Evolutionary conservation across 495 filamentous ascomycete species (phyloP).

Genomic region (Hypoxylon intermedium): DNA sequence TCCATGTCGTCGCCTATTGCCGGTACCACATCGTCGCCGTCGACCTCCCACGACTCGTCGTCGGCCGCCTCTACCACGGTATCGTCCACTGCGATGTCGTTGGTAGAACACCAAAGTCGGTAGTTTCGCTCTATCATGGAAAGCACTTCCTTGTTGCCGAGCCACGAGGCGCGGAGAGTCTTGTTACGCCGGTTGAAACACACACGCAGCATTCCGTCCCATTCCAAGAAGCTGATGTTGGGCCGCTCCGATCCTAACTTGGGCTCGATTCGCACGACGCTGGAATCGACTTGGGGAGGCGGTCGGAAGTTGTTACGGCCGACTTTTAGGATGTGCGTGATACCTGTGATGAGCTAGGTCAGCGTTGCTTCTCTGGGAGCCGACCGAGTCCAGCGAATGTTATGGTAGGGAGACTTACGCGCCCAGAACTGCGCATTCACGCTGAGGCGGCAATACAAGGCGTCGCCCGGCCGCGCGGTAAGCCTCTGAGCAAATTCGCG

Average conservation of each 20-base stretch:
- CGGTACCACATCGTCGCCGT: slow-evolving; percentile 52
- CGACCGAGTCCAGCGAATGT: background rate
- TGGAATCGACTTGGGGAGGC: slow-evolving; percentile 87
- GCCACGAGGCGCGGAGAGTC: slow-evolving; percentile 76
- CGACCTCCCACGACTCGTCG: slow-evolving; percentile 58
- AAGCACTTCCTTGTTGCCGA: slow-evolving; percentile 79
- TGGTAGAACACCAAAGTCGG: slow-evolving; percentile 84
- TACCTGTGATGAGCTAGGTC: slow-evolving; percentile 5
- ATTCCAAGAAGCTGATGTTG: slow-evolving; percentile 89
- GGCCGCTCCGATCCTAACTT: slow-evolving; percentile 77
- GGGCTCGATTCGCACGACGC: slow-evolving; percentile 62
- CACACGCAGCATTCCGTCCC: slow-evolving; percentile 87
- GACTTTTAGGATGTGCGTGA: slow-evolving; percentile 65
- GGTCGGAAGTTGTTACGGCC: slow-evolving; percentile 86
- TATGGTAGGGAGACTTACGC: slow-evolving; percentile 49
- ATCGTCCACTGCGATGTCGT: slow-evolving; percentile 80
- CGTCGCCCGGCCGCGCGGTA: slow-evolving; percentile 75
- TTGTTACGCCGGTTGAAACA: slow-evolving; percentile 77
- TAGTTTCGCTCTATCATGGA: slow-evolving; percentile 85
- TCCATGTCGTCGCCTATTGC: slow-evolving; percentile 40
- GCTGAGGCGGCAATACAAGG: slow-evolving; percentile 83
- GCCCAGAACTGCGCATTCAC: slow-evolving; percentile 94
- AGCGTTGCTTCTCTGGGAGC: background rate
- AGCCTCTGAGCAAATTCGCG: slow-evolving; percentile 50
- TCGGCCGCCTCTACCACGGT: slow-evolving; percentile 59